phyloP scores from a whole-genome alignment of 140 eudicot genomes.

The Ambrosia hybrid region DNA sequence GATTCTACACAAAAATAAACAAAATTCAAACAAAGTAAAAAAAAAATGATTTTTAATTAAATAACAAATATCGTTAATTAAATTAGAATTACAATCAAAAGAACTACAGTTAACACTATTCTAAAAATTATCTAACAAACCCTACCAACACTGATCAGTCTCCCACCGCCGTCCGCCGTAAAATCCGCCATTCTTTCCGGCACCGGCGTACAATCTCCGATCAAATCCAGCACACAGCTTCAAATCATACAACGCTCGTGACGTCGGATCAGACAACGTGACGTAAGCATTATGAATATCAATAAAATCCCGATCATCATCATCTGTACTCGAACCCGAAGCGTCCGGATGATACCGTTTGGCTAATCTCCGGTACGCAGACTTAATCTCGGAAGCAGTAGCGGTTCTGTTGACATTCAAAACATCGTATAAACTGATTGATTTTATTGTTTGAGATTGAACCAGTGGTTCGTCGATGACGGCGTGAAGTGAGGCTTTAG shows the following conservation, averaged over 20 bases:
- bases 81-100: too few relatives aligned
- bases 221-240: constrained; percentile 29
- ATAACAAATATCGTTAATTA: too few relatives aligned
- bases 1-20: too few relatives aligned
- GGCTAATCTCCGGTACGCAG: constrained; percentile 78
- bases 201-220: constrained; percentile 23
- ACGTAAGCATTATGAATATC: constrained; percentile 60
- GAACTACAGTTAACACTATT: too few relatives aligned
- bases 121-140: too few relatives aligned
- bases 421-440: constrained; percentile 55
- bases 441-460: constrained; percentile 12
- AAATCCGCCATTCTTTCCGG: constrained; percentile 24
- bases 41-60: too few relatives aligned
- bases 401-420: constrained; percentile 55
- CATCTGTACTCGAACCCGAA: constrained; percentile 10
- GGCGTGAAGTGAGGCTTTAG: constrained; percentile 39
- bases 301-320: constrained; percentile 52
- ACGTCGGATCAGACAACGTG: constrained; percentile 66
- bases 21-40: too few relatives aligned
- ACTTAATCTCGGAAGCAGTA: constrained; percentile 56
- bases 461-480: constrained; percentile 39
- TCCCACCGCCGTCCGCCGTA: constrained; percentile 73
- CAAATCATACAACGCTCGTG: constrained; percentile 62
- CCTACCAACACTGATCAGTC: constrained; percentile 94
- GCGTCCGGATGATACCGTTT: constrained; percentile 83